Conservation (phyloP, 176 grass and related monocot genomes). For the Phyllostachys edulis region DNA sequence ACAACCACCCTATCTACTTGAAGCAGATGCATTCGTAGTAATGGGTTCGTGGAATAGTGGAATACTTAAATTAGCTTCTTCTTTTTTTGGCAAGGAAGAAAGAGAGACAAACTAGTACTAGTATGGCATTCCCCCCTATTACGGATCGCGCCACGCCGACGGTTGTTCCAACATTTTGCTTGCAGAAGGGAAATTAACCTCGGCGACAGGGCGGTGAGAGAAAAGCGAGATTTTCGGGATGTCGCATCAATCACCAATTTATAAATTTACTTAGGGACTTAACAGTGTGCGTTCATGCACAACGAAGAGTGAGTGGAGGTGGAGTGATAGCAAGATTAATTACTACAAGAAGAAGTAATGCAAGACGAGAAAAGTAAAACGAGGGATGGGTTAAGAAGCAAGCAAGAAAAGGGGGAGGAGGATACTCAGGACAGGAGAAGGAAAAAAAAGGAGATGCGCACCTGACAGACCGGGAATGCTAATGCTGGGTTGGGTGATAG, state of each 20-base stretch:
- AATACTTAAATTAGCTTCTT: background rate
- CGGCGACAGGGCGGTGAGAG: background rate
- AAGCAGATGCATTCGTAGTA: slow-evolving; percentile 1
- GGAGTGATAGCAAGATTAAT: slow-evolving; percentile 1
- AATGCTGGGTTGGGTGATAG: no score
- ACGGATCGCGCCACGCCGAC: no score
- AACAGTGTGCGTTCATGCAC: background rate
- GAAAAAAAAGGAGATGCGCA: no score
- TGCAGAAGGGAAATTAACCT: background rate
- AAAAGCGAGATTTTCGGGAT: background rate
- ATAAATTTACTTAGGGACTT: background rate
- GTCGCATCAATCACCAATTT: background rate
- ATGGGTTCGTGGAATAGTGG: background rate
- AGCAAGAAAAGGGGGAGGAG: background rate
- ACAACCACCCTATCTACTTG: background rate
- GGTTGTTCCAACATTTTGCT: no score
- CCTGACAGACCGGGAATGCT: no score
- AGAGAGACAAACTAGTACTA: background rate
- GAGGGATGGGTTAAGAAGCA: background rate
- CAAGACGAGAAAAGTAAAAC: background rate
- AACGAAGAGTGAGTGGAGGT: background rate
- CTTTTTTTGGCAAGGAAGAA: background rate
- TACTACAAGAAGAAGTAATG: background rate
- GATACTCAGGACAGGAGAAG: no score
- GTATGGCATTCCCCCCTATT: background rate